These are phyloP conservation scores for Gracilaria caudata DNA, from an alignment of 23 red algal species.

Conservation along the genomic window DNA sequence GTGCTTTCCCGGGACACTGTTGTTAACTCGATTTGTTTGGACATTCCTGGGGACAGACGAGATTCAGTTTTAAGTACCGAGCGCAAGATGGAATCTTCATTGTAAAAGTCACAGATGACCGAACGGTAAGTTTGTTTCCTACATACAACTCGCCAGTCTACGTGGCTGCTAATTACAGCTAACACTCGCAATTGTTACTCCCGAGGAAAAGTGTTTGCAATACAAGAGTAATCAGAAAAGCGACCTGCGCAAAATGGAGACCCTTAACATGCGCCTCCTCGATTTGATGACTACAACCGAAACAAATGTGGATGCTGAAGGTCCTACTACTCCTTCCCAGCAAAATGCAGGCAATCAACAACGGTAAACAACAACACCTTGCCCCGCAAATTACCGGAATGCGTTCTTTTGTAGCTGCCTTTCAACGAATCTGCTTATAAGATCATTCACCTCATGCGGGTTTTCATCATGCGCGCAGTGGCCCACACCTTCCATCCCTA, in stretches of 20 bases:
- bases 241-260: conserved; percentile 72
- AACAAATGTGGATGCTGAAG: conserved; percentile 40
- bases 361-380: background rate
- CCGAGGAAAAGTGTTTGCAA: conserved; percentile 47
- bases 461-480: conserved; percentile 97
- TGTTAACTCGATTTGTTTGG: background rate
- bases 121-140: conserved; percentile 38
- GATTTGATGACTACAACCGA: conserved; percentile 61
- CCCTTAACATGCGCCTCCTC: conserved; percentile 59
- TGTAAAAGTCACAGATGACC: conserved; percentile 71
- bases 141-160: background rate
- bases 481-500: conserved; percentile 69
- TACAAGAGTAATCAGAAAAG: conserved; percentile 73
- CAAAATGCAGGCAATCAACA: background rate
- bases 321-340: background rate
- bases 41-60: conserved; percentile 15
- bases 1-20: background rate
- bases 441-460: conserved; percentile 71
- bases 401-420: conserved; percentile 5
- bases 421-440: conserved; percentile 72
- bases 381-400: background rate
- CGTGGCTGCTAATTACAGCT: background rate
- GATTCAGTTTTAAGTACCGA: conserved; percentile 67
- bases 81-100: conserved; percentile 52
- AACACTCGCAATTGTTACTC: background rate